A percentile compares a stretch with the other conserved stretches of the same genome.
These are phyloP conservation scores for Thielaviopsis euricoi DNA, from an alignment of 2,329 filamentous ascomycete species.

Conservation along the genomic window DNA sequence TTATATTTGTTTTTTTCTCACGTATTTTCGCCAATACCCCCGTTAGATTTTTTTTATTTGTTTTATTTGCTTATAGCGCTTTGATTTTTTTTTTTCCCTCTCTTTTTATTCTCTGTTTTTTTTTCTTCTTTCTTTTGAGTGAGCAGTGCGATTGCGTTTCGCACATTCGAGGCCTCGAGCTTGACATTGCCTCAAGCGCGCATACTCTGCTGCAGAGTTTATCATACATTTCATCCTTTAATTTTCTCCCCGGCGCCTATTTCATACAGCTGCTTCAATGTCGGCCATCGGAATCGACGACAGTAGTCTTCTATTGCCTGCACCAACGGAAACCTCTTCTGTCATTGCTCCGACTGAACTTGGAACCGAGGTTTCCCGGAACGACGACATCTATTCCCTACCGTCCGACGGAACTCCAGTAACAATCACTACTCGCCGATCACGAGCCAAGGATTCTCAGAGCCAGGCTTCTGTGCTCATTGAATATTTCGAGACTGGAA, in stretches of 20 bases:
- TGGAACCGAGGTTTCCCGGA: constrained; percentile 52
- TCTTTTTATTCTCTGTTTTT: neutral
- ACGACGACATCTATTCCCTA: constrained; percentile 57
- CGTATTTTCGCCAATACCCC: neutral
- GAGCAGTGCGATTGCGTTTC: too few relatives aligned
- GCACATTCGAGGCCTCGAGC: too few relatives aligned
- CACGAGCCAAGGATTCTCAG: constrained; percentile 22
- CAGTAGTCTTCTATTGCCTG: constrained; percentile 50
- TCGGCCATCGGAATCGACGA: constrained; percentile 35
- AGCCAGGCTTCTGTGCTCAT: constrained; percentile 87
- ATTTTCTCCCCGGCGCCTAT: too few relatives aligned
- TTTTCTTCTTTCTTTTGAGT: neutral
- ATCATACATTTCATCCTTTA: too few relatives aligned
- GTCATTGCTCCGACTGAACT: constrained; percentile 37
- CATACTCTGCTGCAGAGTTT: constrained; percentile 16
- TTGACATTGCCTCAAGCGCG: neutral
- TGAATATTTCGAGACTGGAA: constrained; percentile 69
- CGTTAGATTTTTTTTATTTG: neutral
- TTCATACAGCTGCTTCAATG: neutral
- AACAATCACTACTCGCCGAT: constrained; percentile 58
- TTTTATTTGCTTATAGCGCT: too few relatives aligned
- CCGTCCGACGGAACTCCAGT: constrained; percentile 81
- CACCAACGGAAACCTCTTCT: constrained; percentile 48
- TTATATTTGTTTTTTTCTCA: neutral
- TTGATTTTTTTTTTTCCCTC: neutral